Evolutionary conservation across 179 eudicot species (phyloP).

Genomic region (Beta corolliflora): DNA sequence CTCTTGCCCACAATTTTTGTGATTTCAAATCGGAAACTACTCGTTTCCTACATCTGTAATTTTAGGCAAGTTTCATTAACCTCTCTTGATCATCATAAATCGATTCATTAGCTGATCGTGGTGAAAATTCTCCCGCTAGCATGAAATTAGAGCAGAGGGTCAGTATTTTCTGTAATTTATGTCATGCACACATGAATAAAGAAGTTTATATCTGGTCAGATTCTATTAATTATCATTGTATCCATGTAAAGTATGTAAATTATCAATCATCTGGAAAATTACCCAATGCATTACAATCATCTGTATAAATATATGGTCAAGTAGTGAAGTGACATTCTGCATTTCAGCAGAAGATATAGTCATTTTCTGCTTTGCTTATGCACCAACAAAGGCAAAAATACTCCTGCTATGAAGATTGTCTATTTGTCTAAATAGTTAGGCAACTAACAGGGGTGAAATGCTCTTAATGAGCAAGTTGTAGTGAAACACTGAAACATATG

Average conservation of each 20-base stretch:
- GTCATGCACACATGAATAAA: slow-evolving; percentile 8
- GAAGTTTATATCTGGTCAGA: neutral
- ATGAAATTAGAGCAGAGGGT: slow-evolving; percentile 10
- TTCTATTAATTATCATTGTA: neutral
- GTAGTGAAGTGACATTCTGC: too few relatives aligned
- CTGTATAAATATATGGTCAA: too few relatives aligned
- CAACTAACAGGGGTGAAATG: too few relatives aligned
- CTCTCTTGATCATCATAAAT: slow-evolving; percentile 2
- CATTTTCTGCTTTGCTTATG: too few relatives aligned
- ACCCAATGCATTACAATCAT: too few relatives aligned
- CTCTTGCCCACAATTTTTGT: slow-evolving; percentile 2
- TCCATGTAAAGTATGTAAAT: neutral
- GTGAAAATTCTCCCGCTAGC: neutral
- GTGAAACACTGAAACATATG: too few relatives aligned
- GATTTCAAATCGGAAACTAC: slow-evolving; percentile 28
- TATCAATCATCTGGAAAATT: too few relatives aligned
- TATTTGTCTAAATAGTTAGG: too few relatives aligned
- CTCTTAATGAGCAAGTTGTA: too few relatives aligned
- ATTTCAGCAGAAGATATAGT: too few relatives aligned
- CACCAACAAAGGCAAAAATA: too few relatives aligned
- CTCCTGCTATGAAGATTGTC: too few relatives aligned
- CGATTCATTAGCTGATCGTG: slow-evolving; percentile 14
- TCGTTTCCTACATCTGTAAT: slow-evolving; percentile 34
- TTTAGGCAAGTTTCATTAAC: slow-evolving; percentile 11
- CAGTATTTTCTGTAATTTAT: neutral